Evolutionary conservation across 768 basidiomycete genomes (phyloP), one percentile per base, ranked within the genome.

Genomic region (Pleurotus platypus): DNA sequence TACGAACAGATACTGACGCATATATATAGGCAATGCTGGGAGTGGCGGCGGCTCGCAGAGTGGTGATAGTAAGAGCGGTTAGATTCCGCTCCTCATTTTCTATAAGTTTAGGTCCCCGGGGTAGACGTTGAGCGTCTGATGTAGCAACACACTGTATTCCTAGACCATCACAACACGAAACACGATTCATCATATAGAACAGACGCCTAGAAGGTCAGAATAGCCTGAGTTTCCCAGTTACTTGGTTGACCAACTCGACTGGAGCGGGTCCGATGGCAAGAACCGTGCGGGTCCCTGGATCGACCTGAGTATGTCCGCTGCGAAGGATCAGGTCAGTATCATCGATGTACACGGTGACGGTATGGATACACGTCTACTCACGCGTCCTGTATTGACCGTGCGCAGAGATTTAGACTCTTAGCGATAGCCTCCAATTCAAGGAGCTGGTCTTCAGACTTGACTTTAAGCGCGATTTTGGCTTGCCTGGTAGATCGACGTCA

Each of bases 381-480:
- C 92, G 85, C 86, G 66, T 96, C 94, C 61, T 83, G 80, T 15
- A 91, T 89, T 0, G 83, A 81, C 40, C 85, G 79, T 6, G 89
- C 88, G 62, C 87, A 90, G 2, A 92, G 73, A 63, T 87, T 85
- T 35, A 92, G 72, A 55, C 81, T 84, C 63, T 81, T 80, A 6
- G 90, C 90, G 27, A 88, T 81, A 0, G 90, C 87, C 65, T 97
- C 89, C 3, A 99, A 78, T 48, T 90, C 80, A 6, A 93, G 73
- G 2, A 98, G 70, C 63, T 97, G 88, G 24, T 95, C 91, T 68
- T 96, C 94, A 0, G 85, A 87, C 0, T 76, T 82, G 7, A 78
- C 87, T 67, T 84, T 87, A 18, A 99, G 77, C 2, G 94, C 94
- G 45, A 99, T 89, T 74, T 99, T 99, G 15, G 96, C 92, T 82